Base-by-base conservation (phyloP, 1,139 yeast genomes). In the Candida pseudoviswanathii region DNA sequence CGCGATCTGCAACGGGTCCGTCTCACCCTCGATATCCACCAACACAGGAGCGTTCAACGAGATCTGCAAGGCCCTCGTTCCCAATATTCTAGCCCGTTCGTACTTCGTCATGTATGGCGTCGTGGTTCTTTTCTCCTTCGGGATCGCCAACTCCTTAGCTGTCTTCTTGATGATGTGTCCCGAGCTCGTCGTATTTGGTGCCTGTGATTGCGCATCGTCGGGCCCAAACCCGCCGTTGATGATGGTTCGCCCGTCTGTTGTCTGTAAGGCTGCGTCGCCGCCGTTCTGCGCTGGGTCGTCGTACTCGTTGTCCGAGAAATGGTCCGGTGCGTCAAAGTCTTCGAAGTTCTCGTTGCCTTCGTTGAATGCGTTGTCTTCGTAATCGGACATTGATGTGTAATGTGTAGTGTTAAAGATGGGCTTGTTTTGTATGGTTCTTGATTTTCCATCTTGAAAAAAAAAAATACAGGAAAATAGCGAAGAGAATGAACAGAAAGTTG, bases 81-180 rank as follows among this genome's bases (percentile, higher is more conserved):
- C 99, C 61, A 94, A 80, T 53, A 94, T 90, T 72, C 99, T 83
- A 7, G 99, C 99, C 61, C 97, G 83, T 75, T 94, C 99, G 67
- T 94, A 94, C 66, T 94, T 94, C 52, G 99, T 94, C 98, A 94
- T 91, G 67, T 94, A 94, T 47, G 99, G 99, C 9, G 99, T 94
- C 24, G 99, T 94, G 38, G 91, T 81, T 66, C 99, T 81, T 54
- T 89, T 76, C 21, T 89, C 96, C 62, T 83, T 89, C 47, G 97
- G 89, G 52, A 94, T 91, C 11, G 98, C 96, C 60, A 90, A 80
- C 58, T 89, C 96, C 61, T 81, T 86, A 50, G 82, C 78, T 21
- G 96, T 83, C 69, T 82, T 88, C 24, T 50, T 54, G 27, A 52
- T 50, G n/a, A n/a, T n/a, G n/a, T n/a, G n/a, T n/a, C n/a, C n/a